A percentile compares a stretch with the other conserved stretches of the same genome.
Evolutionary conservation across 257 asterid genomes (phyloP).

Genomic region (Catharanthus roseus): DNA sequence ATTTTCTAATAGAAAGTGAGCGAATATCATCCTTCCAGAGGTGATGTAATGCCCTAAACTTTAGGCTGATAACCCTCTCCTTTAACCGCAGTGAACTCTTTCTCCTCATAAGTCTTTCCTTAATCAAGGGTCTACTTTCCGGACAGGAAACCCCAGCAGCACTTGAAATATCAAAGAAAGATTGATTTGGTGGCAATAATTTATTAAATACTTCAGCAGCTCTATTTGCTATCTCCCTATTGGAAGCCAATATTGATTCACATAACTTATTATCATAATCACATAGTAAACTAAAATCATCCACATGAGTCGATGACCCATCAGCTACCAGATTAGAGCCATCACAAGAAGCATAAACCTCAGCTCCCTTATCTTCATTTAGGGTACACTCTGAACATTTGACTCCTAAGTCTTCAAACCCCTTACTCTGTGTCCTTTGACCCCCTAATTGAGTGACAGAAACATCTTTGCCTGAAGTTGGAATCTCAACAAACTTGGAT

Average conservation of each 20-base stretch:
- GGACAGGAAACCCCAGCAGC: slow-evolving; percentile 20
- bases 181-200: slow-evolving; percentile 41
- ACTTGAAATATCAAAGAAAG: slow-evolving; percentile 38
- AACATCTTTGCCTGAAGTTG: slow-evolving; percentile 27
- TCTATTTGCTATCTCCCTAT: slow-evolving; percentile 38
- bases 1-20: slow-evolving; percentile 47
- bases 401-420: slow-evolving; percentile 23
- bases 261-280: slow-evolving; percentile 28
- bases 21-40: slow-evolving; percentile 74
- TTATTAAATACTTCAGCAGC: slow-evolving; percentile 56
- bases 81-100: slow-evolving; percentile 44
- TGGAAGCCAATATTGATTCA: slow-evolving; percentile 52
- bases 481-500: slow-evolving; percentile 53
- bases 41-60: slow-evolving; percentile 66
- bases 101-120: slow-evolving; percentile 46
- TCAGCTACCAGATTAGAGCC: slow-evolving; percentile 20
- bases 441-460: slow-evolving; percentile 20
- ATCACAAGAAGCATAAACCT: slow-evolving; percentile 11
- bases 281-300: slow-evolving; percentile 18
- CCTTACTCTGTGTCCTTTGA: slow-evolving; percentile 24
- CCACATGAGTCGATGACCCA: slow-evolving; percentile 17
- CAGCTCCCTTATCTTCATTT: slow-evolving; percentile 4
- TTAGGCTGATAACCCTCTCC: slow-evolving; percentile 65
- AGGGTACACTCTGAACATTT: slow-evolving; percentile 16
- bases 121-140: slow-evolving; percentile 30